Percentiles rank a stretch among this genome's conserved stretches.
These are phyloP conservation scores for Xylariaceae sp. DNA, from an alignment of 2,329 filamentous ascomycete genomes.

Conservation along the genomic window DNA sequence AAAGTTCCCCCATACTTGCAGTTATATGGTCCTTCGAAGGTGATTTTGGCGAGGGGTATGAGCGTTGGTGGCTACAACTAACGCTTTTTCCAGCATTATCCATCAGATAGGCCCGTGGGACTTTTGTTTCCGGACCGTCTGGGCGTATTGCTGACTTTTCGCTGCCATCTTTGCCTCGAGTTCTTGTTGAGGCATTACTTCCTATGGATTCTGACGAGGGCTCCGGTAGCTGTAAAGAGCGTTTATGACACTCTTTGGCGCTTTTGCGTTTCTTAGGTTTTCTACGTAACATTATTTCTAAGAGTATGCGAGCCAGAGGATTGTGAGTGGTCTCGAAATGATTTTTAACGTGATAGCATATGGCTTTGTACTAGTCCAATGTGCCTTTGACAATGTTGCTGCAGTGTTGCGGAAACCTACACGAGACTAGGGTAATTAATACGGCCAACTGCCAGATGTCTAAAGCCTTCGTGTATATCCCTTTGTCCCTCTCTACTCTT, in stretches of 20 bases:
- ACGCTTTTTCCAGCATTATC: too few relatives aligned
- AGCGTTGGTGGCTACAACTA: too few relatives aligned
- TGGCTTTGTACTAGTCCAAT: background rate
- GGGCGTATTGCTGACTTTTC: too few relatives aligned
- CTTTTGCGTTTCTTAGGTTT: background rate
- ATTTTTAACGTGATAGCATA: background rate
- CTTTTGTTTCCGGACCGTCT: too few relatives aligned
- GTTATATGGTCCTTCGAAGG: too few relatives aligned
- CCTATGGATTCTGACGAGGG: too few relatives aligned
- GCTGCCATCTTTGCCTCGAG: too few relatives aligned
- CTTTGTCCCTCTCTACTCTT: background rate
- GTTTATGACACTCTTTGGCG: background rate
- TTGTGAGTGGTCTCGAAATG: background rate
- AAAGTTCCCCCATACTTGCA: too few relatives aligned
- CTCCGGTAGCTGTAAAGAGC: background rate
- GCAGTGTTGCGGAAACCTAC: background rate
- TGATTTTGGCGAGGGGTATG: too few relatives aligned
- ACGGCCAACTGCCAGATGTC: slow-evolving; percentile 4
- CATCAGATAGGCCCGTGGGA: too few relatives aligned
- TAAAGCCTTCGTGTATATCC: background rate
- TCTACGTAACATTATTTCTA: background rate
- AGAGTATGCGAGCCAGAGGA: background rate
- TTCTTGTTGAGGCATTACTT: too few relatives aligned
- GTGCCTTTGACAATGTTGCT: background rate
- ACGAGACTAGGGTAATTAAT: background rate